Evolutionary conservation across 2,329 filamentous ascomycete species (phyloP).

Genomic region (Beauveria medogensis): DNA sequence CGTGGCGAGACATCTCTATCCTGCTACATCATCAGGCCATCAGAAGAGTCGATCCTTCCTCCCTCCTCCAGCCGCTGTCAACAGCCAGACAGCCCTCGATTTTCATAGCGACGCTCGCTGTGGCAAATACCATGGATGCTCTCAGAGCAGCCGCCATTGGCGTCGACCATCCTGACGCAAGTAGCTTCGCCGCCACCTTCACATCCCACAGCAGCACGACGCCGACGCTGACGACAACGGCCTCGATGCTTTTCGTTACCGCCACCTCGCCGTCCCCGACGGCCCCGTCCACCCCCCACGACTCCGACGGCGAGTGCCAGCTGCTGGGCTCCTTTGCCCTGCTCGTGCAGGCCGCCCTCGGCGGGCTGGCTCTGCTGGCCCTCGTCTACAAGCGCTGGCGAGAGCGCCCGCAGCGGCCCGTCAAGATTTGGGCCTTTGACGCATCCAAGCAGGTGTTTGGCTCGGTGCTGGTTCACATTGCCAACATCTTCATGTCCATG

Average conservation of each 20-base stretch:
- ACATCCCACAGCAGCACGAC: background rate
- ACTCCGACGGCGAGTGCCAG: constrained; percentile 67
- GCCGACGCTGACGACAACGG: background rate
- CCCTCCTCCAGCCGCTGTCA: background rate
- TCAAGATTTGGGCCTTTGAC: constrained; percentile 98
- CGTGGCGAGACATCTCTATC: background rate
- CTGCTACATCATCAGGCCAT: background rate
- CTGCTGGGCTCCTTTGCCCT: constrained; percentile 87
- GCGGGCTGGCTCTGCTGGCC: constrained; percentile 71
- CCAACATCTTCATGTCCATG: constrained; percentile 95
- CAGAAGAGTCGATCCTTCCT: background rate
- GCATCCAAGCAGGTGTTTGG: constrained; percentile 96
- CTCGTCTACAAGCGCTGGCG: constrained; percentile 91
- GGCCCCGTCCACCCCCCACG: constrained; percentile 16
- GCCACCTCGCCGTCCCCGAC: constrained; percentile 1
- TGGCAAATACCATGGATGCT: background rate
- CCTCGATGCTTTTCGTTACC: background rate
- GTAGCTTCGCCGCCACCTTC: background rate
- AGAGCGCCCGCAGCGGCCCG: constrained; percentile 80
- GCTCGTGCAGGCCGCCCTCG: constrained; percentile 80
- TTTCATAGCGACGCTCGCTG: background rate
- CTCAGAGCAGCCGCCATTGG: constrained; percentile 8
- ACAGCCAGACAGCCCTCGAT: background rate
- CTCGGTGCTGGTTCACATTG: constrained; percentile 80
- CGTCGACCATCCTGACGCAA: constrained; percentile 6